phyloP scores from a whole-genome alignment of 768 basidiomycete species.

The Naganishia kalamii region DNA sequence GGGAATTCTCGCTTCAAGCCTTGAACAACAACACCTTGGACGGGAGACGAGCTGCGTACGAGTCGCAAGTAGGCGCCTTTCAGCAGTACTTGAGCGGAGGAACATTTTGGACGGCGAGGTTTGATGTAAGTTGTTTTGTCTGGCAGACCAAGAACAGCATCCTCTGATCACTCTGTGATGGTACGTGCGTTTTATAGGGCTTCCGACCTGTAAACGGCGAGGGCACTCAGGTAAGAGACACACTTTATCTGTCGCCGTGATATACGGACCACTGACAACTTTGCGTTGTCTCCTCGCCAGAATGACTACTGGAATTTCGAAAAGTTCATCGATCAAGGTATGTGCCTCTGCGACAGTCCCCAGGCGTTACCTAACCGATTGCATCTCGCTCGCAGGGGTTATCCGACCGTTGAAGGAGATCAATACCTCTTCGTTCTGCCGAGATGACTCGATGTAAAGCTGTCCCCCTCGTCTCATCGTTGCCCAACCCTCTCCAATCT shows the following conservation, averaged over 20 bases:
- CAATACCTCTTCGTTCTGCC: too few species aligned
- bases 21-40: slow-evolving; percentile 14
- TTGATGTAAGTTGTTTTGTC: background rate
- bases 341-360: too few species aligned
- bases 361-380: too few species aligned
- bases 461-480: too few species aligned
- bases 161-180: background rate
- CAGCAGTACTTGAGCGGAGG: background rate
- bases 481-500: too few species aligned
- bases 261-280: background rate
- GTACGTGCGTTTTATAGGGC: background rate
- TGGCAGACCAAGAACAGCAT: background rate
- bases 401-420: too few species aligned
- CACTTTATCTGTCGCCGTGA: background rate
- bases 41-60: background rate
- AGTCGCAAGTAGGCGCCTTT: slow-evolving; percentile 5
- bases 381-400: too few species aligned
- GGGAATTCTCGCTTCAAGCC: background rate
- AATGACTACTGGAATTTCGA: background rate
- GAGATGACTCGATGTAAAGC: too few species aligned
- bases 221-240: background rate
- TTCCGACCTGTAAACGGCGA: background rate
- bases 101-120: slow-evolving; percentile 15
- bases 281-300: background rate
- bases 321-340: background rate